Conservation (phyloP, 2,329 filamentous ascomycete genomes). For the Pleurostoma richardsiae region DNA sequence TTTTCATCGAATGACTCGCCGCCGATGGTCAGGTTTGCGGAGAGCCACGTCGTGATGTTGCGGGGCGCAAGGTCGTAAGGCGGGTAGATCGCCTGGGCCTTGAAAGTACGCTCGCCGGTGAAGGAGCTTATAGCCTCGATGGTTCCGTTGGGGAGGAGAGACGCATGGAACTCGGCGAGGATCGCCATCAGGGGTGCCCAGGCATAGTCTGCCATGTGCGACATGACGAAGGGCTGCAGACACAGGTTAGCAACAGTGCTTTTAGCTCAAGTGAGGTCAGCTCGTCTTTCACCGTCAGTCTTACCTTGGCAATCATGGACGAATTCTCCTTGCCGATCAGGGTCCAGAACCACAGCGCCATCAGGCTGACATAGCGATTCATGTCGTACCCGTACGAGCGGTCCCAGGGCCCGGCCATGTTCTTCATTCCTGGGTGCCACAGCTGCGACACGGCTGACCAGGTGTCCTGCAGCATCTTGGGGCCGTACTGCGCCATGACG, state of each 20-base stretch:
- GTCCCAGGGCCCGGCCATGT: conserved; percentile 62
- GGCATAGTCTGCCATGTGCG: conserved; percentile 54
- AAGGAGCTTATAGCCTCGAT: conserved; percentile 38
- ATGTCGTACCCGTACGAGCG: conserved; percentile 59
- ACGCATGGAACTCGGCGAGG: conserved; percentile 42
- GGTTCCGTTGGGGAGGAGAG: conserved; percentile 35
- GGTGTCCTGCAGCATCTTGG: conserved; percentile 44
- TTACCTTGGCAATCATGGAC: conserved; percentile 24
- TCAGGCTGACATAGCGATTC: conserved; percentile 55
- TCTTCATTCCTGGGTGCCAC: conserved; percentile 54
- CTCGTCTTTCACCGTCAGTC: conserved; percentile 4
- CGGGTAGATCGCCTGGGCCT: conserved; percentile 48
- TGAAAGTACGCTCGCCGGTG: conserved; percentile 46
- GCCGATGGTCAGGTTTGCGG: conserved; percentile 52
- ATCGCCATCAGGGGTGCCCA: conserved; percentile 53
- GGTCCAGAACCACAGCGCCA: conserved; percentile 55
- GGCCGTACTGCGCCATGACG: conserved; percentile 45
- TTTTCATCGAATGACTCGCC: conserved; percentile 53
- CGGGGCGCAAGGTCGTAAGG: conserved; percentile 51
- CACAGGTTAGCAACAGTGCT: neutral
- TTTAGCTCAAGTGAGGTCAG: conserved; percentile 1
- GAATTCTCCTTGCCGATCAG: conserved; percentile 43
- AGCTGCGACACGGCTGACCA: conserved; percentile 48
- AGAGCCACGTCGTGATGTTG: conserved; percentile 56
- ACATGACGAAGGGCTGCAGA: conserved; percentile 43